These are phyloP conservation scores for Calocybe cyanea DNA, from an alignment of 768 basidiomycete species.

Conservation along the genomic window DNA sequence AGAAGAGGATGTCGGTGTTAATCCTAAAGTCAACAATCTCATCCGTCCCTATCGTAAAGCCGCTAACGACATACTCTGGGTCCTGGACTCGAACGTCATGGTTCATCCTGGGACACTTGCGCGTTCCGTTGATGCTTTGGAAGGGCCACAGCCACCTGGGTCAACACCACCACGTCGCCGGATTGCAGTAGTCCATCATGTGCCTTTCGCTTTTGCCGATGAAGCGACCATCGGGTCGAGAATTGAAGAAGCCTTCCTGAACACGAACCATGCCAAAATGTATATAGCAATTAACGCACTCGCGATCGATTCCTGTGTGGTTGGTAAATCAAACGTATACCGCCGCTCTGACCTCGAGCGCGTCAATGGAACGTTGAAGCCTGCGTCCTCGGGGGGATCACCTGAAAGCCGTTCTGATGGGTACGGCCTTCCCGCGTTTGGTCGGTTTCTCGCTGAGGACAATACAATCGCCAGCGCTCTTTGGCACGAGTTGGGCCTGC, in stretches of 20 bases:
- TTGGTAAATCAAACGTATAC: conserved; percentile 95
- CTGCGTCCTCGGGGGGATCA: conserved; percentile 22
- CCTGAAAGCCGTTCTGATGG: conserved; percentile 7
- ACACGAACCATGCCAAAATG: conserved; percentile 98
- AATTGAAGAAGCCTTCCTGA: conserved; percentile 91
- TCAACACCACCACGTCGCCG: conserved; percentile 29
- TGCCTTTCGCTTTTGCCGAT: conserved; percentile 81
- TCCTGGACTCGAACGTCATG: conserved; percentile 93
- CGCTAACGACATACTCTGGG: conserved; percentile 88
- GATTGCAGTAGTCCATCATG: conserved; percentile 90
- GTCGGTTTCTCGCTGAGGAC: conserved; percentile 92
- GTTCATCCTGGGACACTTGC: conserved; percentile 76
- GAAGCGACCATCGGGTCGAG: conserved; percentile 71
- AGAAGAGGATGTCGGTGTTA: conserved; percentile 81
- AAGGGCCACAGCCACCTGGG: conserved; percentile 33
- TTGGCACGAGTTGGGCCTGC: conserved; percentile 88
- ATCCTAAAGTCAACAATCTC: conserved; percentile 98
- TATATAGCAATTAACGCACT: conserved; percentile 91
- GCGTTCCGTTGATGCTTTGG: conserved; percentile 78
- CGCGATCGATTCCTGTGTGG: conserved; percentile 90
- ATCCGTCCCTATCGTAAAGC: conserved; percentile 80
- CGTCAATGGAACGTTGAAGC: conserved; percentile 63
- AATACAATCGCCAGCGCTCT: conserved; percentile 93
- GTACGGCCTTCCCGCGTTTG: conserved; percentile 75
- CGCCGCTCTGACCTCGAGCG: conserved; percentile 83